Conservation (phyloP, 768 basidiomycete species). For the Porphyrellus cyaneotinctus region DNA sequence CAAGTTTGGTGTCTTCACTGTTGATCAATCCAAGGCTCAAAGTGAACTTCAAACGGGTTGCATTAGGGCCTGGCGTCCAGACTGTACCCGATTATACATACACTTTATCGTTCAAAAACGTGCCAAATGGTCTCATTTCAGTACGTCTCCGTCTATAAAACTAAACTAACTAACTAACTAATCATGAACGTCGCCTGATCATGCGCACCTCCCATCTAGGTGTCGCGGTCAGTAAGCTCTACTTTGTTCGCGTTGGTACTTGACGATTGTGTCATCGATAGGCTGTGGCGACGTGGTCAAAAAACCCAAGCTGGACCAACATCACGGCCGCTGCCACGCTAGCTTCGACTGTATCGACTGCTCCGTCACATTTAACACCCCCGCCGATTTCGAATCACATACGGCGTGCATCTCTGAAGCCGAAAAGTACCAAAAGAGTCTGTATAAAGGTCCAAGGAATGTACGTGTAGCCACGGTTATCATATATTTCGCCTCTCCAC, state of each 20-base stretch:
- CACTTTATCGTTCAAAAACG: not conserved
- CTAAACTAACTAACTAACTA: not conserved
- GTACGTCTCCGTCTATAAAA: slow-evolving; percentile 36
- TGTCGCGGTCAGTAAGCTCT: slow-evolving; percentile 57
- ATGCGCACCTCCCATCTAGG: slow-evolving; percentile 37
- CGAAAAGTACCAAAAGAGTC: slow-evolving; percentile 85
- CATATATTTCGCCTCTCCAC: not conserved
- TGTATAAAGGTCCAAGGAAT: slow-evolving; percentile 77
- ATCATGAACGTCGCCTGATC: not conserved
- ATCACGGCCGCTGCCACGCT: slow-evolving; percentile 53
- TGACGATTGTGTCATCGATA: slow-evolving; percentile 22
- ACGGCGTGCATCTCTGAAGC: slow-evolving; percentile 86
- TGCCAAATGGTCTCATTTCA: slow-evolving; percentile 67
- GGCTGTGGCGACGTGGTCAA: slow-evolving; percentile 85
- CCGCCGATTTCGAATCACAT: slow-evolving; percentile 75
- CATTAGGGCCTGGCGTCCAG: not conserved
- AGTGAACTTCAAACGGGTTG: not conserved
- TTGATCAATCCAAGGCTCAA: not conserved
- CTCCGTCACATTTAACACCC: slow-evolving; percentile 73
- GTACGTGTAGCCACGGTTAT: slow-evolving; percentile 11
- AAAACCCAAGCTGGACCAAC: slow-evolving; percentile 90
- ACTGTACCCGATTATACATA: not conserved
- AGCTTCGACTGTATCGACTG: slow-evolving; percentile 87
- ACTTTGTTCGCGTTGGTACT: not conserved
- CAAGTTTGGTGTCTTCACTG: too few relatives aligned